These are phyloP conservation scores for Helminthosporium solani DNA, from an alignment of 2,329 filamentous ascomycete genomes.

Conservation along the genomic window DNA sequence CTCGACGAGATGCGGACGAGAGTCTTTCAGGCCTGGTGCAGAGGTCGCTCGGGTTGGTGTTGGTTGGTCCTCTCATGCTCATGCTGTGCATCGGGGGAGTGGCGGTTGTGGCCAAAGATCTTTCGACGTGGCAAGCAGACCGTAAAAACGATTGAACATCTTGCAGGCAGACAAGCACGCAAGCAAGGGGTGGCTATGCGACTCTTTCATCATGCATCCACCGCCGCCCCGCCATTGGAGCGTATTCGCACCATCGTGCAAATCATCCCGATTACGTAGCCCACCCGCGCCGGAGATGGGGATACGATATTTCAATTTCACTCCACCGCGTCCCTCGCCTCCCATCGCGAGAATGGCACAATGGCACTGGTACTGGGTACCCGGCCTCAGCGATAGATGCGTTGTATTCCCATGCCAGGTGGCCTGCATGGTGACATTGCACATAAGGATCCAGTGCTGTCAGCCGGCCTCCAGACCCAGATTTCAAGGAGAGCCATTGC, in stretches of 20 bases:
- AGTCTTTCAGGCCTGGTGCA: conserved; percentile 28
- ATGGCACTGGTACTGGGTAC: no score
- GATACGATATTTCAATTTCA: background rate
- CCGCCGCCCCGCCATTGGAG: conserved; percentile 21
- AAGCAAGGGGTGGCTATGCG: conserved; percentile 20
- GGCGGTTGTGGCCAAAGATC: conserved; percentile 19
- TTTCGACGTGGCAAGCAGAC: conserved; percentile 13
- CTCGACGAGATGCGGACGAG: conserved; percentile 17
- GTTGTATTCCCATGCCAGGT: background rate
- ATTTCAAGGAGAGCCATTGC: no score
- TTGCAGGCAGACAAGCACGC: no score
- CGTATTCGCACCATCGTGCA: conserved; percentile 15
- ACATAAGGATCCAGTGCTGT: background rate
- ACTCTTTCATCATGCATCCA: conserved; percentile 19
- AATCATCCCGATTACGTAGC: conserved; percentile 27
- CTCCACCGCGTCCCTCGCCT: conserved; percentile 3
- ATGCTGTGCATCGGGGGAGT: conserved; percentile 28
- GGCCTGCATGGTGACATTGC: background rate
- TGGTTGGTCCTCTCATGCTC: conserved; percentile 27
- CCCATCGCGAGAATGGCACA: background rate
- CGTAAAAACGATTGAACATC: conserved; percentile 17
- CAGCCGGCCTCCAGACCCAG: background rate
- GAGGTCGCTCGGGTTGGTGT: conserved; percentile 22
- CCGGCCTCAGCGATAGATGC: conserved; percentile 1
- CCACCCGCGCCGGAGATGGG: conserved; percentile 6